Conservation (phyloP, 805 yeast species). For the Candida nanaspora region DNA sequence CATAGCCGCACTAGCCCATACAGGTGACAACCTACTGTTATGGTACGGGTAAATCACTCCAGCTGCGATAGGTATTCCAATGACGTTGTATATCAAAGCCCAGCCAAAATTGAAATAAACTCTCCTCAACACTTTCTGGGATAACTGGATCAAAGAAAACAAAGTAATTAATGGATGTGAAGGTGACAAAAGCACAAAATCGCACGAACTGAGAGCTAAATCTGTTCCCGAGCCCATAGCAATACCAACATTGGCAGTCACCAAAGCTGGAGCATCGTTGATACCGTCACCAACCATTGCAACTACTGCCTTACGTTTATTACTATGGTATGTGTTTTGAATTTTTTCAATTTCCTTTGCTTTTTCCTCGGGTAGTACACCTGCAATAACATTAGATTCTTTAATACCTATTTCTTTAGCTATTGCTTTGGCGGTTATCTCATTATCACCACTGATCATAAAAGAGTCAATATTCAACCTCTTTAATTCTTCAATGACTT, state of each 20-base stretch:
- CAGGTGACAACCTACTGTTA: conserved; percentile 49
- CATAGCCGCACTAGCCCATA: conserved; percentile 66
- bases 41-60: conserved; percentile 54
- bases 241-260: conserved; percentile 70
- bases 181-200: conserved; percentile 58
- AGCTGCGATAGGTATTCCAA: conserved; percentile 61
- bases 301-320: conserved; percentile 28
- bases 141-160: conserved; percentile 46
- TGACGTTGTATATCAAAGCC: conserved; percentile 50
- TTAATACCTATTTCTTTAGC: conserved; percentile 57
- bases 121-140: conserved; percentile 42
- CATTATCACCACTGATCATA: conserved; percentile 77
- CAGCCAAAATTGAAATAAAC: conserved; percentile 53
- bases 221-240: conserved; percentile 76
- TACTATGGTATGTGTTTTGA: conserved; percentile 33
- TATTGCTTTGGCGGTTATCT: conserved; percentile 57
- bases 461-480: conserved; percentile 45
- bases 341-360: conserved; percentile 52
- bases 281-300: conserved; percentile 86
- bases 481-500: conserved; percentile 37
- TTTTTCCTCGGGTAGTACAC: conserved; percentile 69
- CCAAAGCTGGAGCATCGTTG: conserved; percentile 76
- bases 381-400: conserved; percentile 48
- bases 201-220: conserved; percentile 66
- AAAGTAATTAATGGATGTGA: conserved; percentile 43